A percentile compares a stretch with the other conserved stretches of the same genome.
These are phyloP conservation scores for Globisporangium rhizosaccharum DNA, from an alignment of 352 stramenopile genomes.

Conservation along the genomic window DNA sequence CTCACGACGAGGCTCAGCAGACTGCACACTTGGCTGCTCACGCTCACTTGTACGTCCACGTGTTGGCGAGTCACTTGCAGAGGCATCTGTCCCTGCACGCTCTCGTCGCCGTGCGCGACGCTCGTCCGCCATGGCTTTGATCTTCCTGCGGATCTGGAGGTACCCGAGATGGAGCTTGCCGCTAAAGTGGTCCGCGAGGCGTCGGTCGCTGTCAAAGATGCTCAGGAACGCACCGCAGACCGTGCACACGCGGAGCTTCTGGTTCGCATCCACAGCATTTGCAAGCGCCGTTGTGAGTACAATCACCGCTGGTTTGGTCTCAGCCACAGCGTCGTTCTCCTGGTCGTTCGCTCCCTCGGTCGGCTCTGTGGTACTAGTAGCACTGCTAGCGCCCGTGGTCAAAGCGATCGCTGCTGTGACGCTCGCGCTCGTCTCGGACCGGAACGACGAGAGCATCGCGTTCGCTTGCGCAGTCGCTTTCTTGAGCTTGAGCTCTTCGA, in stretches of 20 bases:
- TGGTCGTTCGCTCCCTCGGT: background rate
- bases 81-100: constrained; percentile 7
- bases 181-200: constrained; percentile 87
- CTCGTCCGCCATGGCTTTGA: constrained; percentile 57
- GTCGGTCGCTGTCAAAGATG: constrained; percentile 89
- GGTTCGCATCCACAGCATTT: constrained; percentile 37
- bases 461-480: constrained; percentile 34
- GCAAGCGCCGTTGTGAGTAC: background rate
- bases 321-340: background rate
- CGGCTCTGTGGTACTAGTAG: too few species aligned
- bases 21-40: constrained; percentile 2
- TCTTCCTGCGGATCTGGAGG: constrained; percentile 83
- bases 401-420: background rate
- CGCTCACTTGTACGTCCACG: constrained; percentile 3
- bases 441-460: constrained; percentile 38
- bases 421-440: constrained; percentile 12
- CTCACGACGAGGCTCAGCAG: constrained; percentile 5
- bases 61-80: background rate
- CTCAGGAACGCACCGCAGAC: constrained; percentile 89
- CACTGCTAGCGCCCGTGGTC: background rate
- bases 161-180: constrained; percentile 90
- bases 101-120: constrained; percentile 21
- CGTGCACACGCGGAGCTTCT: constrained; percentile 88
- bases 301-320: too few species aligned
- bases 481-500: constrained; percentile 62